Evolutionary conservation across 805 yeast species (phyloP), one percentile per base, ranked within the genome.

Genomic region (Starmerella powellii): DNA sequence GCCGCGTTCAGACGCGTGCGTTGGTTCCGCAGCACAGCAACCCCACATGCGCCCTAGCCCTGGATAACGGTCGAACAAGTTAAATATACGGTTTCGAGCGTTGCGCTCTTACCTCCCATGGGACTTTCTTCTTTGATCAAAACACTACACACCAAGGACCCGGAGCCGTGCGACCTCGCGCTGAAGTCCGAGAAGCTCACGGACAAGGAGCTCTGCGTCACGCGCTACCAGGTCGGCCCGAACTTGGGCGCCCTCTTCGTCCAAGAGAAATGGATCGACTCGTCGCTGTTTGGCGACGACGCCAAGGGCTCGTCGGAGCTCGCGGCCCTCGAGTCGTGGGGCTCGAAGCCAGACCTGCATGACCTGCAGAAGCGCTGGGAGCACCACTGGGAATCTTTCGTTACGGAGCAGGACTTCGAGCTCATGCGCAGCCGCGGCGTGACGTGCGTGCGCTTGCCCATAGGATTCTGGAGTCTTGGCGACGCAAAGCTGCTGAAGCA

Each of bases 381-480:
- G 48, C 45, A 61, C 1, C 94, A 82, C 58, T 88, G 91, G 82
- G 61, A 57, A 6, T 55, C 56, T 8, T 87, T 74, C 56, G 66
- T 80, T 45, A 57, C 59, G 27, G 82, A 76, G 42, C 70, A 70
- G 6, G 96, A 88, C 57, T 87, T 95, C 94, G 55, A 70, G 17
- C 85, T 85, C 82, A 61, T 88, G 23, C 59, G 64, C 34, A 63
- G 67, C 17, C 70, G 68, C 40, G 82, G 84, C 6, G 82, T 82
- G n/a, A 84, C 83, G 19, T 73, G 86, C 2, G 69, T 88, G 4
- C 70, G 98, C 54, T 69, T 88, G 1, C 97, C 98, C 6, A 63
- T 88, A 49, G 97, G 97, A 0, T 88, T 82, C 61, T 88, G 95
- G 95, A 77, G 73, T 44, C 73, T 86, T n/a, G 71, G 64, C 39